Base-by-base conservation (phyloP, 495 filamentous ascomycete species). In the Lasiosphaeria hispida region DNA sequence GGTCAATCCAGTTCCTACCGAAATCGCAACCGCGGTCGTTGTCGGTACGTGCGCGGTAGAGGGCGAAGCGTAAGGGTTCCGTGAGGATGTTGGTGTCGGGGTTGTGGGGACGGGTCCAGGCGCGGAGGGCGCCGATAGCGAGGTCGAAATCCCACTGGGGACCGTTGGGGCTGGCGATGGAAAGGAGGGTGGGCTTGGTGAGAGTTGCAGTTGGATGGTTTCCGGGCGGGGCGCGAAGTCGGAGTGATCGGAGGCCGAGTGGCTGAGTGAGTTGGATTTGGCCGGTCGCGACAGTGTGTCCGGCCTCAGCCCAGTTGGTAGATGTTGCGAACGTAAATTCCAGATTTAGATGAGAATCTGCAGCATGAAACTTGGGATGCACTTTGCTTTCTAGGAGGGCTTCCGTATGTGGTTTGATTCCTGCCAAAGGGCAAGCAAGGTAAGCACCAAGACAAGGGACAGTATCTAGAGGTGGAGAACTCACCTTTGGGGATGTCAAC, bases 11-110 rank as follows among this genome's bases (percentile, higher is more conserved):
- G 52, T 76, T 67, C 36, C 70, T 60, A 4, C 76, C 77, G 61
- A 74, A 73, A 10, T 71, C 68, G 10, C 72, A 70, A 1, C 82
- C 75, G 8, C 74, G 71, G 61, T 90, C 87, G 68, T 89, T 89
- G 67, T 88, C 83, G 4, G 87, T 90, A 19, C 78, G 80, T 0
- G 81, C 70, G 33, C 80, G 77, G 67, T 82, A 80, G 61, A 83
- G 75, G 39, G 70, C 70, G 7, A 83, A 67, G 5, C 60, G 18
- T 7, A 79, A 66, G 0, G 78, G 75, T 14, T 71, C 60, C 36
- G 75, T 73, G 49, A 84, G 68, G 38, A 83, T 57, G 61, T 79
- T 77, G 18, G 36, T 38, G 6, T 63, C 30, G 7, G 52, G 9
- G 11, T 59, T 10, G 19, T 47, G 23, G 5, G 52, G 49, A 14